Conservation (phyloP, 768 basidiomycete genomes). For the Tricholoma matsutake region DNA sequence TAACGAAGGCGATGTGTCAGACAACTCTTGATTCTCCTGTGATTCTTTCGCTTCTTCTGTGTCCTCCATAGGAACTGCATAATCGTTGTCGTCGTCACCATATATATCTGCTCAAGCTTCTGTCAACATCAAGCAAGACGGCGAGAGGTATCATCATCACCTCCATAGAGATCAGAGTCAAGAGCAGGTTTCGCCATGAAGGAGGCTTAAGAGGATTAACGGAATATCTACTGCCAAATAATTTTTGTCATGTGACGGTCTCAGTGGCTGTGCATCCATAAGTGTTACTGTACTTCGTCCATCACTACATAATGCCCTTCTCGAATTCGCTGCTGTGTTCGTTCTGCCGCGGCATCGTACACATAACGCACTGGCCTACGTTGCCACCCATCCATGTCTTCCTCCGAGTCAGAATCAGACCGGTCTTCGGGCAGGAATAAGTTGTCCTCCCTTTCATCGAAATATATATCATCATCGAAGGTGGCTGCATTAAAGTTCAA, state of each 20-base stretch:
- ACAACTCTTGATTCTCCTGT: slow-evolving; percentile 19
- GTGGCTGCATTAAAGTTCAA: slow-evolving; percentile 22
- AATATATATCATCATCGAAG: slow-evolving; percentile 55
- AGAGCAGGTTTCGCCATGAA: slow-evolving; percentile 19
- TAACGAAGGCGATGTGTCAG: slow-evolving; percentile 11
- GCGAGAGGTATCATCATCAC: slow-evolving; percentile 13
- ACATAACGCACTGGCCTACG: slow-evolving; percentile 66
- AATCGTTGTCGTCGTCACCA: slow-evolving; percentile 48
- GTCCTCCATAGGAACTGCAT: slow-evolving; percentile 20
- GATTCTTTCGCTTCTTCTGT: slow-evolving; percentile 28
- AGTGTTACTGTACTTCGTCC: slow-evolving; percentile 36
- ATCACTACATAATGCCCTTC: slow-evolving; percentile 37
- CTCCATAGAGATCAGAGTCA: slow-evolving; percentile 37
- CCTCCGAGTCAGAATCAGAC: slow-evolving; percentile 47
- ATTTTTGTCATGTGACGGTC: not conserved
- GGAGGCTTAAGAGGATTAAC: not conserved
- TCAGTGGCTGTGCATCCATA: not conserved
- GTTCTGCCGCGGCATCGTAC: slow-evolving; percentile 92
- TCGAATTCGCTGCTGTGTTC: slow-evolving; percentile 57
- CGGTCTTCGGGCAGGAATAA: slow-evolving; percentile 27
- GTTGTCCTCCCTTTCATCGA: slow-evolving; percentile 36
- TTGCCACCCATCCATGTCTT: slow-evolving; percentile 22
- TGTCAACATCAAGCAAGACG: not conserved
- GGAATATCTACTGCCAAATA: not conserved
- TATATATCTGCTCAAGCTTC: slow-evolving; percentile 44